Evolutionary conservation across 2,329 filamentous ascomycete genomes (phyloP), one percentile per base, ranked within the genome.

Genomic region (Talaromyces sp.): DNA sequence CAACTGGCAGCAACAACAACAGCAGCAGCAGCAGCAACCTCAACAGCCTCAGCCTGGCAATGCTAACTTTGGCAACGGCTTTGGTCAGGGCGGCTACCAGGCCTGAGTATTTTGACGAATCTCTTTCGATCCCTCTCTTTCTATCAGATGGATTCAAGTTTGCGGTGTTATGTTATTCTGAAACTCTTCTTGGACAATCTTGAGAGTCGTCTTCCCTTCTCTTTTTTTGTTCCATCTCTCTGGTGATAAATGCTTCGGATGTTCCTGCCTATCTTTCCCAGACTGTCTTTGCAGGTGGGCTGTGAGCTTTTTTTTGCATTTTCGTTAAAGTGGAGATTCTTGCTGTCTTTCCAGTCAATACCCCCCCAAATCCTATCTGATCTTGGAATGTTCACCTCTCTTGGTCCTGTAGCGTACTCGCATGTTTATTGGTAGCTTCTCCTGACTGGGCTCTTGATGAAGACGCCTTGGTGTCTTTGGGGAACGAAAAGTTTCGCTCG

Each of bases 21-120:
- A 47, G 18, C 44, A 27, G n/a, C 44, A 18, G 23, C 44, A 23
- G 18, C 44, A 47, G 10, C 44, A 47, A 5, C 23, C 23, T 23
- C 23, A 23, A 23, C 44, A 27, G 10, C 82, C 83, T 70, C 44
- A 47, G 23, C 75, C 73, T 10, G 52, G 36, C 66, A 78, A 76
- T 66, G 73, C 72, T 64, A 81, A 78, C 63, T 82, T 80, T 67
- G 79, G 79, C 66, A 85, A 84, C 72, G 83, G 82, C 72, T 86
- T 85, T 70, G 82, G 82, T 68, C 83, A 82, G 68, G 82, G 82
- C 67, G 83, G 82, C 68, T 87, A 87, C 75, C 84, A 86, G 74
- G 82, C 82, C 68, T 87, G 84, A 58, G 56, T 36, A 55, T 36
- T 36, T 10, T 52, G 33, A 42, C 23, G 70, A 65, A 61, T n/a